Percentiles rank a stretch among this genome's conserved stretches.
phyloP scores from a whole-genome alignment of 2,329 filamentous ascomycete genomes.

The Phialophora chinensis region DNA sequence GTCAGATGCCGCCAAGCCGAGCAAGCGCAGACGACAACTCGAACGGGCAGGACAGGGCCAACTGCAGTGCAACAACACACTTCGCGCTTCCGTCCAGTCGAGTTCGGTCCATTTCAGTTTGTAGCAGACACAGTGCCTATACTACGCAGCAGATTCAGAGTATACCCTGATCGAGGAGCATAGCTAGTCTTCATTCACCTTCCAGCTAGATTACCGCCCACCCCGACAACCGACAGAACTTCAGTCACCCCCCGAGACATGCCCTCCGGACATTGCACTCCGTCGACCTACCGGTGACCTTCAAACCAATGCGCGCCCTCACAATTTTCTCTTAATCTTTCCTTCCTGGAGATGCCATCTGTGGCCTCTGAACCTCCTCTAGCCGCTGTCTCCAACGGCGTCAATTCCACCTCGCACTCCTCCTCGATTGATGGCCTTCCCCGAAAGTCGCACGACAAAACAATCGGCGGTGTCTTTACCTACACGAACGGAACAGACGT shows the following conservation, averaged over 20 bases:
- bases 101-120: not conserved
- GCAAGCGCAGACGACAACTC: constrained; percentile 2
- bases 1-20: constrained; percentile 12
- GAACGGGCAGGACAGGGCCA: not conserved
- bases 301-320: constrained; percentile 25
- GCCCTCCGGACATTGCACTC: constrained; percentile 20
- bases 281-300: constrained; percentile 25
- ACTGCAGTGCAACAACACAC: constrained; percentile 5
- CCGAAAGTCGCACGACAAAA: constrained; percentile 53
- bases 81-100: not conserved
- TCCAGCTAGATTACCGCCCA: constrained; percentile 2
- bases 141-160: not conserved
- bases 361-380: constrained; percentile 36
- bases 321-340: constrained; percentile 10
- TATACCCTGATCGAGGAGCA: not conserved
- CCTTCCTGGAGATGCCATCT: constrained; percentile 36
- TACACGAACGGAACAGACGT: constrained; percentile 55
- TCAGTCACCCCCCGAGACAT: constrained; percentile 24
- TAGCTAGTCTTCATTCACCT: not conserved
- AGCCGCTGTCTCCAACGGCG: constrained; percentile 42
- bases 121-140: not conserved
- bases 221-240: not conserved
- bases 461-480: constrained; percentile 53
- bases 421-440: constrained; percentile 50
- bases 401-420: constrained; percentile 23